Conservation (phyloP, 169 alveolate species). For the Plasmodium billcollinsi region DNA sequence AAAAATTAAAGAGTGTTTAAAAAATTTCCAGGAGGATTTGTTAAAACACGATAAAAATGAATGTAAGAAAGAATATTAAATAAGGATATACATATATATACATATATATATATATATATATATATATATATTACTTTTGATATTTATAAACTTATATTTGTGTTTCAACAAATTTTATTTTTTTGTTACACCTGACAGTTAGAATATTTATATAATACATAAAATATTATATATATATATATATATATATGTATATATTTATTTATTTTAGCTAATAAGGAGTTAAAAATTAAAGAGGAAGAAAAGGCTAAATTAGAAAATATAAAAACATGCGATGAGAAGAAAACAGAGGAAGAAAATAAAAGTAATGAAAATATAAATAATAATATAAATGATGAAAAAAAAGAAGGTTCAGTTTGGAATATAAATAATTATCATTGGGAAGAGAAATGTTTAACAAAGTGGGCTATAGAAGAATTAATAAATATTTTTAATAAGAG, state of each 20-base stretch:
- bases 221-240: background rate
- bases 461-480: slow-evolving; percentile 80
- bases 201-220: no score
- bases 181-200: background rate
- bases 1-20: slow-evolving; percentile 27
- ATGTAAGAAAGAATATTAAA: slow-evolving; percentile 17
- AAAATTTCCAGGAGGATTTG: slow-evolving; percentile 38
- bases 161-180: background rate
- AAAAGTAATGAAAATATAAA: background rate
- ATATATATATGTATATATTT: background rate
- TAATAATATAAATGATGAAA: slow-evolving; percentile 2
- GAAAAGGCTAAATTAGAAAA: slow-evolving; percentile 41
- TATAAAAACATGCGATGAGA: background rate
- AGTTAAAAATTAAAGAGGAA: slow-evolving; percentile 6
- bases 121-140: no score
- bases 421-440: slow-evolving; percentile 84
- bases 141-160: background rate
- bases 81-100: background rate
- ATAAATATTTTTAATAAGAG: slow-evolving; percentile 52
- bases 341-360: background rate
- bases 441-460: slow-evolving; percentile 81
- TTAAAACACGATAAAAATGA: slow-evolving; percentile 46
- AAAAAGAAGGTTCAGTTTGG: slow-evolving; percentile 81
- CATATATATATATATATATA: background rate
- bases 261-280: slow-evolving; percentile 38